These are phyloP conservation scores for Camellia japonica DNA, from an alignment of 148 eudicot genomes.

Conservation along the genomic window DNA sequence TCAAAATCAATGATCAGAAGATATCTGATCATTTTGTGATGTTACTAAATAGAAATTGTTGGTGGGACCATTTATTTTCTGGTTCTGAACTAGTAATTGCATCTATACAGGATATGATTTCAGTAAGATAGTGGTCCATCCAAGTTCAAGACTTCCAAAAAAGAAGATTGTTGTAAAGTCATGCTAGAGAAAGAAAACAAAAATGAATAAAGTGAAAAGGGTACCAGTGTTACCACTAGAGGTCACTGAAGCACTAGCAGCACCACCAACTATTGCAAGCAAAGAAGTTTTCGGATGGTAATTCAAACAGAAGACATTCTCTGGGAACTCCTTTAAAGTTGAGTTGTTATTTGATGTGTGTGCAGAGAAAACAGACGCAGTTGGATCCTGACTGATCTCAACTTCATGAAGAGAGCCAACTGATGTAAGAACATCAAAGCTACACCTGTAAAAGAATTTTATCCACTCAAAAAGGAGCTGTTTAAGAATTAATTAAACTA, in stretches of 20 bases:
- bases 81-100: background rate
- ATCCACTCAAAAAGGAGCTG: too few species aligned
- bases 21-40: background rate
- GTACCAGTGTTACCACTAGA: slow-evolving; percentile 37
- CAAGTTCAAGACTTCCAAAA: background rate
- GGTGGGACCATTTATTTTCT: background rate
- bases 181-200: background rate
- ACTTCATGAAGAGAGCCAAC: slow-evolving; percentile 73
- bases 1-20: background rate
- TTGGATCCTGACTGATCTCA: slow-evolving; percentile 75
- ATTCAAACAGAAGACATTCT: slow-evolving; percentile 51
- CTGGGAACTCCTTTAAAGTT: slow-evolving; percentile 42
- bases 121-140: background rate
- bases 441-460: slow-evolving; percentile 55
- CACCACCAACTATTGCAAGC: slow-evolving; percentile 61
- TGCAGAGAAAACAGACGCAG: slow-evolving; percentile 58
- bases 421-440: slow-evolving; percentile 64
- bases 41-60: background rate
- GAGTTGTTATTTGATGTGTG: slow-evolving; percentile 35
- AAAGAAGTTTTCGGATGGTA: slow-evolving; percentile 48
- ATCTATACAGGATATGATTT: background rate
- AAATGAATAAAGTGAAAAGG: background rate
- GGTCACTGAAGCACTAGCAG: slow-evolving; percentile 32
- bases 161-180: background rate
- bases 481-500: too few species aligned